phyloP scores from a whole-genome alignment of 805 yeast genomes.

The Yamadazyma sp. region DNA sequence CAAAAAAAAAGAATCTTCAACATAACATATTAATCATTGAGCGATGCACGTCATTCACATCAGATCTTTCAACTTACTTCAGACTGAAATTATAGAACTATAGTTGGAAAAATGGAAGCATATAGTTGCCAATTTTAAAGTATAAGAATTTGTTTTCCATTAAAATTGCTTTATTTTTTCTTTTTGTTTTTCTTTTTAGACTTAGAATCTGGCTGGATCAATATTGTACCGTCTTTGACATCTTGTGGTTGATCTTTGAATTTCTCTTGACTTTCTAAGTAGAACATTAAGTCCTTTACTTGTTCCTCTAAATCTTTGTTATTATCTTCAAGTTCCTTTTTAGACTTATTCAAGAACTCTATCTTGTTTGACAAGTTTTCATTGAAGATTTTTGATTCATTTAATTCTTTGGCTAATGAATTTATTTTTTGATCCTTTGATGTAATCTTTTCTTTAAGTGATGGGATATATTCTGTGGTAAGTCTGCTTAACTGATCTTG shows the following conservation, averaged over 20 bases:
- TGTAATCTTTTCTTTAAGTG: constrained; percentile 29
- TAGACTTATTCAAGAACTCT: constrained; percentile 27
- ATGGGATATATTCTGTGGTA: constrained; percentile 27
- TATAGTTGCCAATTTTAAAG: not conserved
- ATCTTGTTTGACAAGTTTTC: constrained; percentile 40
- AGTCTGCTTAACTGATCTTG: constrained; percentile 21
- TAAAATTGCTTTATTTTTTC: constrained; percentile 11
- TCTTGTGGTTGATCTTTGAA: constrained; percentile 70
- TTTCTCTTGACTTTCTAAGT: constrained; percentile 67
- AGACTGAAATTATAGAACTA: constrained; percentile 2
- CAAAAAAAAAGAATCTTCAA: too few relatives aligned
- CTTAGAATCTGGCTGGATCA: constrained; percentile 34
- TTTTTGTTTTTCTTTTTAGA: constrained; percentile 17
- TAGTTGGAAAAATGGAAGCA: not conserved
- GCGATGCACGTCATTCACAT: not conserved
- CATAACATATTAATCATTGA: not conserved
- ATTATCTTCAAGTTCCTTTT: constrained; percentile 28
- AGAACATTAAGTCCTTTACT: constrained; percentile 77
- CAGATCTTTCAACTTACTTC: constrained; percentile 6
- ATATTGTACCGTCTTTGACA: constrained; percentile 65
- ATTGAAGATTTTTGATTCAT: constrained; percentile 29
- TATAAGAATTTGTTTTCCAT: too few relatives aligned
- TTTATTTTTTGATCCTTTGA: constrained; percentile 27
- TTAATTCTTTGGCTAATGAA: constrained; percentile 28
- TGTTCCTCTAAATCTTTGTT: constrained; percentile 58